Conservation (phyloP, 305 asterid species). For the Fraxinus paxiana region DNA sequence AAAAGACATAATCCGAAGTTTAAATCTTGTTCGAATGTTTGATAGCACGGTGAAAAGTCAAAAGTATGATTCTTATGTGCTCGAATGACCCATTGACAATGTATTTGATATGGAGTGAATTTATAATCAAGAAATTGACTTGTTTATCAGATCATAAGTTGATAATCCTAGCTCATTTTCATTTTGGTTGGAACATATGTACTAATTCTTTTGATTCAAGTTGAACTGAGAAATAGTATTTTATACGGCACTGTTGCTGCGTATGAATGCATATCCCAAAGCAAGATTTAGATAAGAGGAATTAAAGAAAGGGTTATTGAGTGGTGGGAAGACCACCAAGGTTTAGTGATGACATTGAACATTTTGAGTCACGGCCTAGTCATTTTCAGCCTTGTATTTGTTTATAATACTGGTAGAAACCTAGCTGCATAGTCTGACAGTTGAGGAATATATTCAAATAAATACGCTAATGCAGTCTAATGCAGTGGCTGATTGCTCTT, state of each 20-base stretch:
- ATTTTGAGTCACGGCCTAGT: background rate
- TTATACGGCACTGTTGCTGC: background rate
- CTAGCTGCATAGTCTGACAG: background rate
- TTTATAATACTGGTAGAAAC: background rate
- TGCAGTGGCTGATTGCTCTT: background rate
- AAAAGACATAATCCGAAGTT: background rate
- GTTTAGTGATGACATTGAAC: background rate
- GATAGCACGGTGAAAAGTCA: background rate
- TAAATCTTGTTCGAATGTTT: background rate
- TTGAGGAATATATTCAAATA: background rate
- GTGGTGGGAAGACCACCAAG: background rate
- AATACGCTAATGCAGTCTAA: background rate
- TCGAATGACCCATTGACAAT: background rate
- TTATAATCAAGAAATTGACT: background rate
- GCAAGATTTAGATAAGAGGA: background rate
- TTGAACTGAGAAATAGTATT: background rate
- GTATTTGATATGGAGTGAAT: background rate
- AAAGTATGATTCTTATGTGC: background rate
- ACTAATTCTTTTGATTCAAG: background rate
- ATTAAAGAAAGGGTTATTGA: background rate
- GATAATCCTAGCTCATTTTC: background rate
- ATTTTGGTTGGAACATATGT: background rate
- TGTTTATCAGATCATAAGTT: background rate
- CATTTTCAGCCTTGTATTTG: background rate
- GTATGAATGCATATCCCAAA: background rate